Percentiles rank a stretch among this genome's conserved stretches.
These are phyloP conservation scores for Boletus rubroflammeus DNA, from an alignment of 768 basidiomycete genomes.

Conservation along the genomic window DNA sequence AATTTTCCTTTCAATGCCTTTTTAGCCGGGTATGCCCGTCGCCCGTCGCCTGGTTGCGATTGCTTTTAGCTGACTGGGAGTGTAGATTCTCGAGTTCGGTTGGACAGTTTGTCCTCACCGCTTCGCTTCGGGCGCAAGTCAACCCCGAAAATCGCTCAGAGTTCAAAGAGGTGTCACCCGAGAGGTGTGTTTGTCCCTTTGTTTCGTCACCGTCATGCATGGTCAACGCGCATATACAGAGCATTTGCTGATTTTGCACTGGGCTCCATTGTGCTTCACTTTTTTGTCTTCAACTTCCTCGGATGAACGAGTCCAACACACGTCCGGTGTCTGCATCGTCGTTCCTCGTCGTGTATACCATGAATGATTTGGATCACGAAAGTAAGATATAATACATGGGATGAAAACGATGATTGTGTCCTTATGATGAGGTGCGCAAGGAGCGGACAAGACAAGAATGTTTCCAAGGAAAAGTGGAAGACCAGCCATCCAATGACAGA, in stretches of 20 bases:
- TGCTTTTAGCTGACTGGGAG: conserved; percentile 1
- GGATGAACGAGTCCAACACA: conserved; percentile 46
- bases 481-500: not conserved
- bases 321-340: not conserved
- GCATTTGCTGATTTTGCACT: conserved; percentile 96
- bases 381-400: conserved; percentile 14
- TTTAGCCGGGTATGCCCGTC: conserved; percentile 75
- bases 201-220: not conserved
- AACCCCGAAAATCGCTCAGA: conserved; percentile 78
- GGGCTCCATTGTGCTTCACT: conserved; percentile 94
- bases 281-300: conserved; percentile 98
- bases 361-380: not conserved
- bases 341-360: not conserved
- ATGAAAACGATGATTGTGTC: not conserved
- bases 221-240: conserved; percentile 39
- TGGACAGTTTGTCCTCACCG: conserved; percentile 95
- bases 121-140: conserved; percentile 88
- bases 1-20: conserved; percentile 98
- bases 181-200: conserved; percentile 57
- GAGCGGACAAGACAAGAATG: not conserved
- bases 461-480: not conserved
- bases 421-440: not conserved
- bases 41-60: not conserved
- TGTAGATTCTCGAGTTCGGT: conserved; percentile 88
- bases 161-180: conserved; percentile 91